These are phyloP conservation scores for Choanephora cucurbitarum DNA, from an alignment of 371 early-diverging fungal genomes.

Conservation along the genomic window DNA sequence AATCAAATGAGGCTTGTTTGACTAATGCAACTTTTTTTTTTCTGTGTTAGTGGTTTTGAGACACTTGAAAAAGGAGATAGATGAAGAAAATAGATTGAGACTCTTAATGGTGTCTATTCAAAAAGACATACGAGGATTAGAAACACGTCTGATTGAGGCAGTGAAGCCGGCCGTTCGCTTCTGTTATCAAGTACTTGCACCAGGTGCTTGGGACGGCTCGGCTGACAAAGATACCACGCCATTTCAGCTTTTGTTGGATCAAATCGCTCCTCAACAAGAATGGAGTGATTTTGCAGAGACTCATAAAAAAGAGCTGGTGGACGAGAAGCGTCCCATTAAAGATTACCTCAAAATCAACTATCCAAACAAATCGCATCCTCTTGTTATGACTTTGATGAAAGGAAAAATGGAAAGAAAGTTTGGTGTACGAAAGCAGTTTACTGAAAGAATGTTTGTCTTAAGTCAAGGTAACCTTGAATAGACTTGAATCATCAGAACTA, in stretches of 20 bases:
- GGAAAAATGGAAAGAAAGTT: slow-evolving; percentile 40
- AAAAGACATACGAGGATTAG: slow-evolving; percentile 31
- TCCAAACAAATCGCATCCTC: slow-evolving; percentile 44
- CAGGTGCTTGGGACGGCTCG: slow-evolving; percentile 21
- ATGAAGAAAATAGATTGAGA: slow-evolving; percentile 45
- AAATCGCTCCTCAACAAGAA: slow-evolving; percentile 32
- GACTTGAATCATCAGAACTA: not conserved
- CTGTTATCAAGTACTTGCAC: slow-evolving; percentile 28
- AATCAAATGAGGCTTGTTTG: not conserved
- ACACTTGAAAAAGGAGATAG: slow-evolving; percentile 44
- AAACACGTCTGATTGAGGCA: slow-evolving; percentile 20
- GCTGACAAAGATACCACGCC: slow-evolving; percentile 26
- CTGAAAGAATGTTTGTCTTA: slow-evolving; percentile 38
- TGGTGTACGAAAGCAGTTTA: slow-evolving; percentile 43
- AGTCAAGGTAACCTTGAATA: slow-evolving; percentile 36
- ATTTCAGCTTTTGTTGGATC: slow-evolving; percentile 26
- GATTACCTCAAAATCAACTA: slow-evolving; percentile 49
- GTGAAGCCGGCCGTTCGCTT: slow-evolving; percentile 30
- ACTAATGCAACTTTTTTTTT: slow-evolving; percentile 2
- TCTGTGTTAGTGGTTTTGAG: slow-evolving; percentile 36
- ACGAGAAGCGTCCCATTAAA: slow-evolving; percentile 34
- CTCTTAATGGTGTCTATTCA: slow-evolving; percentile 42
- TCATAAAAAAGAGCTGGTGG: slow-evolving; percentile 36
- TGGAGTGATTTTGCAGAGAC: slow-evolving; percentile 35
- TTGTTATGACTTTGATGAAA: slow-evolving; percentile 42